Base-by-base conservation (phyloP, 2,329 filamentous ascomycete species). In the Teratosphaeria pseudoeucalypti region DNA sequence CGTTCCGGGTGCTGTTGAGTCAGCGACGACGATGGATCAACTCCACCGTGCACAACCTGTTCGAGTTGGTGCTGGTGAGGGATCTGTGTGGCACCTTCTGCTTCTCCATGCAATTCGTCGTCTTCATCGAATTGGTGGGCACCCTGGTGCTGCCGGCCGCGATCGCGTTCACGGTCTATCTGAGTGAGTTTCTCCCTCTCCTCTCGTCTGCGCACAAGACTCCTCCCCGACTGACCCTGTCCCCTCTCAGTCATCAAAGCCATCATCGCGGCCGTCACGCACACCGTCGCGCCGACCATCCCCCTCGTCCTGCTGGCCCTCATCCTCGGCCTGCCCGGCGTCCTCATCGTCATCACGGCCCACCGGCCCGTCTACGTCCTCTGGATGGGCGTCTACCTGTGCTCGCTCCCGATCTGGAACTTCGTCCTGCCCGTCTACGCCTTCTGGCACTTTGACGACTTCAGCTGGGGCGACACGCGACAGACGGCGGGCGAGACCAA, bases 401-500 rank as follows among this genome's bases (percentile, higher is more conserved):
- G 92, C 54, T 96, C 94, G 0, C 84, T 99, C 1, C 95, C 95
- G 0, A 83, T 99, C 60, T 99, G 94, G 94, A 99, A 99, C 76
- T 96, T 99, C 73, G 81, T 99, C 43, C 85, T 99, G 9, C 94
- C 94, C 0, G 84, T 85, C 7, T 99, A 99, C 72, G 88, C 94
- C 2, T 99, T 92, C 80, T 99, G 94, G 94, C 97, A 99, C 78
- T 99, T 99, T 73, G 94, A 99, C 73, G 94, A 99, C 78, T 99
- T 99, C 80, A 95, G 89, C 60, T 99, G 94, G 94, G 94, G 94
- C 70, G 95, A 99, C 64, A 99, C 94, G 58, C 85, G 94, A 63
- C 95, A 97, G 83, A 96, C 92, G 49, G 89, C 87, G 0, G 92
- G 92, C 32, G 92, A 96, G 71, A 87, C 84, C 14, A 92, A 92